Conservation (phyloP, 805 yeast genomes). For the Candida quercuum region DNA sequence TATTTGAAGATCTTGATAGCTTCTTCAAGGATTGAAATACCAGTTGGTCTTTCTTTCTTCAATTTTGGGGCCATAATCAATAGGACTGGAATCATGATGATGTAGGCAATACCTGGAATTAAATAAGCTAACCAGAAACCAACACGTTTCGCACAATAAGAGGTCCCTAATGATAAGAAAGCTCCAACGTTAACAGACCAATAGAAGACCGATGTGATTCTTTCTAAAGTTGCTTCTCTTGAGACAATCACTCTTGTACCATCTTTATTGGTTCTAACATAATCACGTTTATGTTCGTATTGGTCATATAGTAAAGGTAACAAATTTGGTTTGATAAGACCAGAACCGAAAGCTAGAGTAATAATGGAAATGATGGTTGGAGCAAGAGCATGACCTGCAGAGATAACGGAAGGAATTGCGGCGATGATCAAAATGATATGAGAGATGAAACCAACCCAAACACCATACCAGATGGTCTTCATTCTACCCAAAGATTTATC, state of each 20-base stretch:
- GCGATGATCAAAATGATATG: slow-evolving; percentile 63
- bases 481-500: slow-evolving; percentile 73
- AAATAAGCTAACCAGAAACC: slow-evolving; percentile 76
- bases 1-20: slow-evolving; percentile 35
- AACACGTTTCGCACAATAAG: slow-evolving; percentile 58
- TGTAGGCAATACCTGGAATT: slow-evolving; percentile 58
- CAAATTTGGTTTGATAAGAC: slow-evolving; percentile 70
- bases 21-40: slow-evolving; percentile 38
- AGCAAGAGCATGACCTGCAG: slow-evolving; percentile 46
- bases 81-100: slow-evolving; percentile 46
- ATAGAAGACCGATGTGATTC: slow-evolving; percentile 72
- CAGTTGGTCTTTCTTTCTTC: slow-evolving; percentile 24
- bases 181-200: slow-evolving; percentile 74
- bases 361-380: slow-evolving; percentile 44
- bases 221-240: slow-evolving; percentile 66
- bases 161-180: slow-evolving; percentile 69
- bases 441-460: slow-evolving; percentile 56
- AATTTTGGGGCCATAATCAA: slow-evolving; percentile 24
- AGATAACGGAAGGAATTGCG: slow-evolving; percentile 53
- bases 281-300: slow-evolving; percentile 55
- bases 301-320: slow-evolving; percentile 75
- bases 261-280: slow-evolving; percentile 46
- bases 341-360: slow-evolving; percentile 70
- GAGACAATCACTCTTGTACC: slow-evolving; percentile 69
- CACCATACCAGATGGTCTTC: slow-evolving; percentile 58